Base-by-base conservation (phyloP, 257 asterid genomes). In the Coffea eugenioides region DNA sequence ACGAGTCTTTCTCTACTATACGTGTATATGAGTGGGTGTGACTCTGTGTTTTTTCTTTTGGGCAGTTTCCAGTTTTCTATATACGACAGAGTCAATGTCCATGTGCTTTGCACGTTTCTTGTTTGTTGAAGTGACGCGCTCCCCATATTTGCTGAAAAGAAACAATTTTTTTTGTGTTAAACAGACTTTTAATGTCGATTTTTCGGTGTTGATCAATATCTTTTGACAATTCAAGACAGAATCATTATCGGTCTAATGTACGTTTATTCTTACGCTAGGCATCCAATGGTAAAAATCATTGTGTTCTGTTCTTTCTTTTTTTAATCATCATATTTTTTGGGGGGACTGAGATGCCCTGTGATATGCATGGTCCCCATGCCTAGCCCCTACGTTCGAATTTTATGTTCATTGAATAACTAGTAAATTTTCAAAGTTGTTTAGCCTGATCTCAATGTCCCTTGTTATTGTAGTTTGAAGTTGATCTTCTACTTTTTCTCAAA, bases 271-370 rank as follows among this genome's bases (percentile, higher is more conserved):
- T 56, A 46, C 39, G 69, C 18, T 75, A 39, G 76, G 80, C 48
- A 82, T 78, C 80, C 79, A 43, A 73, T 74, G 83, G 43, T 14
- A 65, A 79, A 75, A 54, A 49, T 48, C 61, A 11, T 67, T 52
- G 57, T 52, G 5, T 56, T 65, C 15, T 14, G 7, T 59, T 70
- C 54, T 71, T 61, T 23, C 13, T 27, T 12, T 65, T 27, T 65
- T 18, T 21, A 54, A n/a, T 10, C 59, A 13, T 6, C 61, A 71
- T 67, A 46, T 61, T 51, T 41, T 41, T 82, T 79, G 3, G 43
- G 43, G 4, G 43, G 80, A 79, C 85, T 70, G 41, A 56, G 45
- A 52, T 39, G n/a, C 46, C 65, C n/a, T 36, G 48, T 73, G 57
- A 73, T 74, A 61, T 36, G 8, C 25, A 52, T 48, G 69, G 64